Evolutionary conservation across 1,284 basidiomycete genomes (phyloP), one percentile per base, ranked within the genome.

Genomic region (Athelia sp.): DNA sequence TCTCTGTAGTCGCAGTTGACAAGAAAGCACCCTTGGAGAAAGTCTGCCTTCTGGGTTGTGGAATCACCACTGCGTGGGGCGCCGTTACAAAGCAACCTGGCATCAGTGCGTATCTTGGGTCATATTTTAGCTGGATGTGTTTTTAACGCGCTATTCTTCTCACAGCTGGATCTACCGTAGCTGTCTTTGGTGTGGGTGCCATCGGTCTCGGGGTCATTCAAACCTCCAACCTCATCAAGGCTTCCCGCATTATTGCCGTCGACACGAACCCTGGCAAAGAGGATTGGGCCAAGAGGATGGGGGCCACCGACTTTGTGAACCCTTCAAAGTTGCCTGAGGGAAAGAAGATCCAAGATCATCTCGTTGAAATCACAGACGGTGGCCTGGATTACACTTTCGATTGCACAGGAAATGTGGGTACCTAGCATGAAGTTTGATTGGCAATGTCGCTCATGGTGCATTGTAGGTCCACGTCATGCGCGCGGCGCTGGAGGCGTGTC

Each of bases 381-480:
- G 97, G 97, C 24, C 77, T 98, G 34, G 97, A 99, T 72, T 98
- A 87, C 68, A 99, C 97, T 4, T 99, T 94, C 63, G 97, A 99
- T 68, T 89, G 86, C 60, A 99, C 96, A 10, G 96, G 96, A 36
- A 98, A 97, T 64, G 93, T 90, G 36, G 15, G 36, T 21, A n/a
- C 19, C n/a, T n/a, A n/a, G 26, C 4, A 13, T 29, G 13, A 10
- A 24, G 9, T 6, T 4, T 4, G 26, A 29, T 29, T 29, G 6
- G 13, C 6, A 4, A 29, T 4, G 26, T 13, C 13, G 26, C 26
- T 29, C 26, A 29, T 13, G 13, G 13, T 29, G 26, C 13, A 13
- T 29, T 13, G 26, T 29, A 87, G 85, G 84, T 94, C 14, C 72
- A 91, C 36, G 96, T 98, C 52, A 99, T 99, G 96, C 86, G 96